Conservation (phyloP, 345 rosid species). For the Kernera saxatilis region DNA sequence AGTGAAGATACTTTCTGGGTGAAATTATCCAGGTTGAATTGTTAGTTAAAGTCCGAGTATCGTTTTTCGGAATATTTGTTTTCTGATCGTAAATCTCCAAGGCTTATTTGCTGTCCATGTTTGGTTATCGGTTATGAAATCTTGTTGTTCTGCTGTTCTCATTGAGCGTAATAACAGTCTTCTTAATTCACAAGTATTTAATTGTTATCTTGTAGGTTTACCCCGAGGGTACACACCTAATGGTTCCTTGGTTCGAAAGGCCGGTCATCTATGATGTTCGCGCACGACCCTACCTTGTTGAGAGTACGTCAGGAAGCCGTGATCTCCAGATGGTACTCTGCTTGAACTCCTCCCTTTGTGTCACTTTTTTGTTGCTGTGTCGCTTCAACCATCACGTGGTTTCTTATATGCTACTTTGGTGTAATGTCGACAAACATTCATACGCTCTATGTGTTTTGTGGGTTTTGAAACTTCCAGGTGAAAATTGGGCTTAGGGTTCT, state of each 20-base stretch:
- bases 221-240: slow-evolving; percentile 89
- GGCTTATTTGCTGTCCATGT: not conserved
- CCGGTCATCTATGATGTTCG: slow-evolving; percentile 84
- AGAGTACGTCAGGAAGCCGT: slow-evolving; percentile 89
- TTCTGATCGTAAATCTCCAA: not conserved
- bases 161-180: not conserved
- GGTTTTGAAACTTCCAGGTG: slow-evolving; percentile 42
- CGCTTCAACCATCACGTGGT: not conserved
- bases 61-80: not conserved
- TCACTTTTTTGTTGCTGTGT: too few relatives aligned
- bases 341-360: not conserved
- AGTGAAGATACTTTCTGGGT: not conserved
- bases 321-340: slow-evolving; percentile 84
- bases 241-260: slow-evolving; percentile 86
- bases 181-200: not conserved
- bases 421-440: not conserved
- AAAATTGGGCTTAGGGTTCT: slow-evolving; percentile 92
- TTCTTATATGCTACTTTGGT: not conserved
- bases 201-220: slow-evolving; percentile 46
- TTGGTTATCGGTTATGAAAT: not conserved
- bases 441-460: not conserved
- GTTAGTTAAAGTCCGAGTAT: not conserved
- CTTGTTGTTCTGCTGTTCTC: not conserved
- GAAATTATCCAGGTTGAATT: not conserved
- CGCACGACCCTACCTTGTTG: slow-evolving; percentile 78